A percentile compares a stretch with the other conserved stretches of the same genome.
phyloP scores from a whole-genome alignment of 2,329 filamentous ascomycete genomes.

The Epichloe amarillans region DNA sequence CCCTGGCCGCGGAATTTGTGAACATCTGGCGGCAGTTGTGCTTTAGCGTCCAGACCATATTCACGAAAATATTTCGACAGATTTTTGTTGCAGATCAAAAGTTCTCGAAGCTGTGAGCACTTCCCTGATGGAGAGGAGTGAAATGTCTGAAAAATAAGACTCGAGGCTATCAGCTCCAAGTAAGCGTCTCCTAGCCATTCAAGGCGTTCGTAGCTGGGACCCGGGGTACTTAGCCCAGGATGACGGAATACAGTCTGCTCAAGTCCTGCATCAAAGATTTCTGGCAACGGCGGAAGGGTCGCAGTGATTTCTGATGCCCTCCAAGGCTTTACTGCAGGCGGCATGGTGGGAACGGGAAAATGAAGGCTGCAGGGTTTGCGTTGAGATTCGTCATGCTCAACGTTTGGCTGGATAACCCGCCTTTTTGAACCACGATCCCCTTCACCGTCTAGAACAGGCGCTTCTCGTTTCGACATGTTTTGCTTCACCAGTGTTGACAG shows the following conservation, averaged over 20 bases:
- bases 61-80: conserved; percentile 53
- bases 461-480: conserved; percentile 4
- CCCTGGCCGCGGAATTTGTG: conserved; percentile 15
- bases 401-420: background rate
- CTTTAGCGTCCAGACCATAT: conserved; percentile 57
- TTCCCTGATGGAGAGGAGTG: conserved; percentile 50
- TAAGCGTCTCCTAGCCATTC: conserved; percentile 87
- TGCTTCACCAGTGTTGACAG: background rate
- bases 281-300: conserved; percentile 44
- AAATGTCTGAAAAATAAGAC: conserved; percentile 64
- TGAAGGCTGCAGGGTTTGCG: background rate
- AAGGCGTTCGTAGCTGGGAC: conserved; percentile 57
- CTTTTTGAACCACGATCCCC: conserved; percentile 6
- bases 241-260: conserved; percentile 57
- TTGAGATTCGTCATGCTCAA: background rate
- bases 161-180: conserved; percentile 62
- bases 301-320: conserved; percentile 33
- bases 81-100: conserved; percentile 68
- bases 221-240: conserved; percentile 26
- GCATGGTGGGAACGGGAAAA: conserved; percentile 6
- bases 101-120: conserved; percentile 63
- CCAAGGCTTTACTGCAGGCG: conserved; percentile 30
- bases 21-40: conserved; percentile 40
- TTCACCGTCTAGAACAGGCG: background rate
- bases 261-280: conserved; percentile 44